Base-by-base conservation (phyloP, 441 rosid genomes). In the Metrosideros polymorpha region DNA sequence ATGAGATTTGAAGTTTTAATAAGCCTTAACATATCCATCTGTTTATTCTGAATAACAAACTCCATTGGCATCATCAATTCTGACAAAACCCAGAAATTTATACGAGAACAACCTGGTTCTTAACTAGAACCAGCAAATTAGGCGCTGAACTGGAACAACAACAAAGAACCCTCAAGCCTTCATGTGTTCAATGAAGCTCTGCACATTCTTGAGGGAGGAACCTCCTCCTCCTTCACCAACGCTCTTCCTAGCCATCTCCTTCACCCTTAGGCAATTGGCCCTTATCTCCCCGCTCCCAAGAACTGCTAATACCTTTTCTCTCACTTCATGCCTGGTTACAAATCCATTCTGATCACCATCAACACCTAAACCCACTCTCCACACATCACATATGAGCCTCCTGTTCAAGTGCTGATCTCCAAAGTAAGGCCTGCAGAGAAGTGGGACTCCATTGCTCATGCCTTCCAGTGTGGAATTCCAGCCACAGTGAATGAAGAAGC, bases 401-500 rank as follows among this genome's bases (percentile, higher is more conserved):
- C 84, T 86, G 75, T 89, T 92, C 35, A 85, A 84, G 13, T 86
- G 86, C 52, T 92, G 94, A 86, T 92, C 94, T 2, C 59, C 88
- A 50, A 75, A 83, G 61, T 85, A 83, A 32, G 93, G 94, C 87
- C 92, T 91, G 51, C 93, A 92, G 14, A 92, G 87, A 45, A 93
- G 87, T 2, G 92, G 94, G 19, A 91, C 88, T 15, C 94, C 94
- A 25, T 83, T 56, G 84, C 87, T 85, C 56, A 92, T 49, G 66
- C 93, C 92, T 77, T 93, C 94, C 85, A 93, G 47, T 1, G 91
- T 91, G 6, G 94, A 92, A 86, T 91, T 93, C 94, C 95, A 93
- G 17, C 94, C 95, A 12, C 92, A 91, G 17, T 93, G 94, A 19
- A 89, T 89, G 50, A 94, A 47, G 87, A 91, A 94, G 85, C 94